These are phyloP conservation scores for Amaranthus cruentus DNA, from an alignment of 148 eudicot species.

Conservation along the genomic window DNA sequence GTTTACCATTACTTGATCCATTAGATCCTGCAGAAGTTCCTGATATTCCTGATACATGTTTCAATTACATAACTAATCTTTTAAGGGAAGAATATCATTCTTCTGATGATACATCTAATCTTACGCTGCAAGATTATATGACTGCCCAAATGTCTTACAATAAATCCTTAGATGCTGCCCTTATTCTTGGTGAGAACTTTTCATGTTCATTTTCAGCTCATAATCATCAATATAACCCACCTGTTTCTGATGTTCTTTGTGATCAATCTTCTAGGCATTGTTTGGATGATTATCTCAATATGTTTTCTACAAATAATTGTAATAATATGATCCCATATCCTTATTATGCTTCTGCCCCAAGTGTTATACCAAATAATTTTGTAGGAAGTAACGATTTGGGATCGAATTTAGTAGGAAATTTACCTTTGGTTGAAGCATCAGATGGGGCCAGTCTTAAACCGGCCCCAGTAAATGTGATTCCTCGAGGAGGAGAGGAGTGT, in stretches of 20 bases:
- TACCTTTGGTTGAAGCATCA: neutral
- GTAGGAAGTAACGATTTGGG: neutral
- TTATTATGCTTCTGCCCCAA: neutral
- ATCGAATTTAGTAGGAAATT: neutral
- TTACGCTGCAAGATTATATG: constrained; percentile 35
- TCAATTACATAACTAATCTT: constrained; percentile 39
- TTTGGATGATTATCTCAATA: constrained; percentile 25
- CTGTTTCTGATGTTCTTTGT: neutral
- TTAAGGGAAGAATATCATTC: constrained; percentile 26
- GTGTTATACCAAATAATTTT: neutral
- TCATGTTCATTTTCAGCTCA: neutral
- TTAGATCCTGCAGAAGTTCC: constrained; percentile 28
- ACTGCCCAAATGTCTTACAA: constrained; percentile 31
- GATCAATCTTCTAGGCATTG: constrained; percentile 6
- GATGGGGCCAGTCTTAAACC: neutral
- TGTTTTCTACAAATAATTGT: neutral
- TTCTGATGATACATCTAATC: constrained; percentile 19
- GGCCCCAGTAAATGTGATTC: neutral
- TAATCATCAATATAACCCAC: constrained; percentile 7
- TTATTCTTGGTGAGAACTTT: constrained; percentile 18
- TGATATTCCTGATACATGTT: constrained; percentile 40
- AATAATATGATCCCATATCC: neutral
- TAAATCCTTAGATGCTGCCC: constrained; percentile 23
- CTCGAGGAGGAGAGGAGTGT: constrained; percentile 4
- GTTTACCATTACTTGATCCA: neutral